Evolutionary conservation across 495 filamentous ascomycete genomes (phyloP), one percentile per base, ranked within the genome.

Genomic region (Aspergillus coremiiformis): DNA sequence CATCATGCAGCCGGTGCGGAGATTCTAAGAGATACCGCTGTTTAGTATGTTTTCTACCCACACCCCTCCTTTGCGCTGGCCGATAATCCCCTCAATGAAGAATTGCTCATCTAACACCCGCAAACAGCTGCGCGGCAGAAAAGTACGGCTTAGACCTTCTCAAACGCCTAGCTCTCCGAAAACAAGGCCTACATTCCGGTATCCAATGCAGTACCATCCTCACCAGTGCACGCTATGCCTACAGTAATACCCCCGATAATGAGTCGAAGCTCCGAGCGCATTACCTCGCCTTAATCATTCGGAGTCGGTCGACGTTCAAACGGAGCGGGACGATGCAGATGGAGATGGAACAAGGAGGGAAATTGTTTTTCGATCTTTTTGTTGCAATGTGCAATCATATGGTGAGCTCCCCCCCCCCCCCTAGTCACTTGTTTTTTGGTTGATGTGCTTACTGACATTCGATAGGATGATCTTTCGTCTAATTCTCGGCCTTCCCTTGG

Each of bases 291-390:
- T 78, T 96, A 64, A 94, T 96, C 67, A 91, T 96, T 57, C 79
- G 90, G 55, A 84, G 83, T 61, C 77, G 89, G 54, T 76, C 75
- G 55, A 95, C 87, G 4, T 96, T 96, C 74, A 96, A 93, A 77
- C 75, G 87, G 32, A 94, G 89, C 68, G 90, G 90, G 54, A 95
- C 90, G n/a, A 94, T 95, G 90, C 90, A 95, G 70, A 80, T 85
- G 60, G 90, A 95, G 74, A 95, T 95, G 90, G 85, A 89, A 66
- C 77, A 77, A 57, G 90, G 90, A 19, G 88, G 87, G 54, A 84
- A 84, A 61, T 70, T 95, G 61, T 94, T 94, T 73, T 95, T 95
- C 68, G 90, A 95, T 69, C 71, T 95, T 52, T 95, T 95, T 68
- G 90, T 95, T 35, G 90, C 90, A 4, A 80, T 95, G 71, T 90